A percentile compares a stretch with the other conserved stretches of the same genome.
Evolutionary conservation across 1,139 yeast genomes (phyloP).

Genomic region (Candida glucosophila): DNA sequence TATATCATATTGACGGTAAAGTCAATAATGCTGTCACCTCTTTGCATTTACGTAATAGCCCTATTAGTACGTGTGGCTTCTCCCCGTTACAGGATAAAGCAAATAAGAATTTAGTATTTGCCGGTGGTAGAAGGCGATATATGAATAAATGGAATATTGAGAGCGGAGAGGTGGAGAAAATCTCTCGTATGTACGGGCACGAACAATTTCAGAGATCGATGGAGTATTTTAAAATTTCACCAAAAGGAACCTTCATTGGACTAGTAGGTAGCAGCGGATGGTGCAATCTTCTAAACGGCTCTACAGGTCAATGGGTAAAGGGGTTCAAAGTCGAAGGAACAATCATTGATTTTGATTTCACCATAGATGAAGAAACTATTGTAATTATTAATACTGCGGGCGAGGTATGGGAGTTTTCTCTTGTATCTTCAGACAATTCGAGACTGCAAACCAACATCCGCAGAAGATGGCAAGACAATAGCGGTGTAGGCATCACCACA

Average conservation of each 20-base stretch:
- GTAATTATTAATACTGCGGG: conserved; percentile 72
- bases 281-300: conserved; percentile 71
- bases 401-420: conserved; percentile 81
- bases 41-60: conserved; percentile 67
- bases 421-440: conserved; percentile 18
- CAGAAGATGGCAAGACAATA: conserved; percentile 77
- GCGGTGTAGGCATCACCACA: conserved; percentile 77
- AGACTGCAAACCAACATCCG: conserved; percentile 28
- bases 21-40: conserved; percentile 74
- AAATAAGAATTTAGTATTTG: conserved; percentile 47
- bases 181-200: conserved; percentile 86
- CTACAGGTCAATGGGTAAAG: conserved; percentile 75
- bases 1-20: conserved; percentile 91
- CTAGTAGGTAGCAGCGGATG: conserved; percentile 83
- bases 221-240: conserved; percentile 72
- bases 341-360: conserved; percentile 70
- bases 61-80: conserved; percentile 70
- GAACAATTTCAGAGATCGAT: conserved; percentile 79
- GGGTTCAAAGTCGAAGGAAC: conserved; percentile 89
- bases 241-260: conserved; percentile 64
- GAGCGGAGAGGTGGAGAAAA: conserved; percentile 69
- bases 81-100: conserved; percentile 35
- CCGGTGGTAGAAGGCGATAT: conserved; percentile 88
- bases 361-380: conserved; percentile 43
- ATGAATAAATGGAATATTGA: conserved; percentile 88